These are phyloP conservation scores for Lithocarpus polystachyus DNA, from an alignment of 306 rosid genomes.

Conservation along the genomic window DNA sequence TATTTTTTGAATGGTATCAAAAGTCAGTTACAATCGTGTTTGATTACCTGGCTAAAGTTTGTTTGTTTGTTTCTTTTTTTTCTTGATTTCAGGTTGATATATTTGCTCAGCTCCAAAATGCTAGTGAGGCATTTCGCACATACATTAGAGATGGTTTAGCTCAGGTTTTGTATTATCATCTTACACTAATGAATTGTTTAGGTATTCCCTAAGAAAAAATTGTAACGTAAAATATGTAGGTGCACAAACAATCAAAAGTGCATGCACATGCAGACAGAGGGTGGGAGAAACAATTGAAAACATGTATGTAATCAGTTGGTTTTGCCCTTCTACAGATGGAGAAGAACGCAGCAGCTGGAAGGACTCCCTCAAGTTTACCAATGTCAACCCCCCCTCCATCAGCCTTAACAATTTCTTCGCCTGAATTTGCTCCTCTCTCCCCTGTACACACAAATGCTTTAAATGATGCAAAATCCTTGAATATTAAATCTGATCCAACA, in stretches of 20 bases:
- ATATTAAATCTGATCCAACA: constrained; percentile 72
- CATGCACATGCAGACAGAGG: neutral
- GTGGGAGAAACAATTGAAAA: neutral
- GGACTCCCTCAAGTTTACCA: constrained; percentile 93
- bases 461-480: constrained; percentile 58
- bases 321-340: constrained; percentile 68
- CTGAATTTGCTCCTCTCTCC: constrained; percentile 84
- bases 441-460: constrained; percentile 81
- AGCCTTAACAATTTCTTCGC: constrained; percentile 66
- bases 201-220: neutral
- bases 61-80: constrained; percentile 8
- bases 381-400: constrained; percentile 97
- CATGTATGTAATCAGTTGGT: neutral
- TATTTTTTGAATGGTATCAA: neutral
- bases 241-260: neutral
- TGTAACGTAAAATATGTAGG: neutral
- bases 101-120: constrained; percentile 95
- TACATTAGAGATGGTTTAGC: constrained; percentile 95
- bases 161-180: constrained; percentile 55
- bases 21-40: neutral
- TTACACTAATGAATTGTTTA: constrained; percentile 9
- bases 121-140: constrained; percentile 98
- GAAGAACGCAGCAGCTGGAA: constrained; percentile 97
- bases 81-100: constrained; percentile 75
- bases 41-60: constrained; percentile 18